Evolutionary conservation across 257 asterid species (phyloP), one percentile per base, ranked within the genome.

Genomic region (Solanum pimpinellifolium): DNA sequence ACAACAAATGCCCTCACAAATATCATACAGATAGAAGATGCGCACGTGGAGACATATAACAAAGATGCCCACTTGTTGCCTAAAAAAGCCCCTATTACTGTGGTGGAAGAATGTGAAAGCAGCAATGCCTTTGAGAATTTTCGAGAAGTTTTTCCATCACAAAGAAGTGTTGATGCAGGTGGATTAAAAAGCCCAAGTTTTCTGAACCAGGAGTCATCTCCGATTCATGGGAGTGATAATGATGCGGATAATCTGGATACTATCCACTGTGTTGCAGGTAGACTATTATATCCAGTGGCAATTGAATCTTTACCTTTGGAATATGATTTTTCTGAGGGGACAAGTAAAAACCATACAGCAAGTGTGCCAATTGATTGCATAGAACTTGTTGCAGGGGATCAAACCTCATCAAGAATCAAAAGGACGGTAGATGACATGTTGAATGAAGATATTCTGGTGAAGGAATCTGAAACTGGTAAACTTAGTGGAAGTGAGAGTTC

Each of bases 131-230:
- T 88, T 47, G 88, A 76, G 80, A 74, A 91, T 65, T 47, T 29
- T 76, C 87, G 77, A 83, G 90, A 72, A 81, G 83, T 89, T 83
- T 78, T 88, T 87, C 35, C 91, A 85, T 62, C 82, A 80, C 80
- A 69, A 87, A 75, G 15, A n/a, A 89, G 89, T 66, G 65, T 62
- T 80, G 44, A 83, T 69, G 88, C 69, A 86, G 44, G 86, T 87
- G 91, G 62, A 86, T 88, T 84, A 62, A 85, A 49, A 91, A 88
- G 89, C 81, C 87, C 91, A 76, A 88, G 87, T 74, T 81, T 78
- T 59, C 82, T 86, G 78, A 68, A 86, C 42, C 78, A 86, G 80
- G 91, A 90, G 76, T 87, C 90, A 62, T 80, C 86, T 86, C 85
- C 87, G 46, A 66, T 89, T 83, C 86, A 87, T 65, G 93, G 86